Evolutionary conservation across 2,329 filamentous ascomycete genomes (phyloP).

Genomic region (Fusarium guadeloupense): DNA sequence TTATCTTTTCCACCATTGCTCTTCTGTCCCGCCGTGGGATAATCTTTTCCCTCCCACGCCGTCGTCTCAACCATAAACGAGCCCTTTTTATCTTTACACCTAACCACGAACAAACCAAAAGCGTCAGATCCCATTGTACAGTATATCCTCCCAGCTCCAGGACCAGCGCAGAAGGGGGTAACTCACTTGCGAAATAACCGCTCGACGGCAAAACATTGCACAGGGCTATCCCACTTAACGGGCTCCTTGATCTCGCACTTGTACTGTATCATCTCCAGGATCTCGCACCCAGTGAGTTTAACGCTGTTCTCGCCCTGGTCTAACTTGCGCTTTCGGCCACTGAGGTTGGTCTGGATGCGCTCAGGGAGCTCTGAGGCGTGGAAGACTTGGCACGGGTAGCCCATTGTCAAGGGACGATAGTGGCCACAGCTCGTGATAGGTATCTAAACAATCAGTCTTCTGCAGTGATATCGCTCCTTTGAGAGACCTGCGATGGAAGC

Average conservation of each 20-base stretch:
- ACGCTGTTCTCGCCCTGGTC: slow-evolving; percentile 51
- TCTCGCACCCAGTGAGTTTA: slow-evolving; percentile 64
- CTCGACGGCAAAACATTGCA: slow-evolving; percentile 66
- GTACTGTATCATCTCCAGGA: slow-evolving; percentile 69
- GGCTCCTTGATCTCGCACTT: slow-evolving; percentile 65
- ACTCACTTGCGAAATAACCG: slow-evolving; percentile 69
- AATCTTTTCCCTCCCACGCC: slow-evolving; percentile 62
- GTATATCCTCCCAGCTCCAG: not conserved
- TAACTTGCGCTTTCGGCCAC: slow-evolving; percentile 64
- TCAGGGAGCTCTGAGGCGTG: slow-evolving; percentile 60
- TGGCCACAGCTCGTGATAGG: not conserved
- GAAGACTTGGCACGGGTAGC: slow-evolving; percentile 66
- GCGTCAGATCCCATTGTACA: slow-evolving; percentile 3
- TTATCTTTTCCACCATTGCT: slow-evolving; percentile 28
- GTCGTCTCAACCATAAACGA: slow-evolving; percentile 71
- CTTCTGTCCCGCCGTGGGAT: slow-evolving; percentile 9
- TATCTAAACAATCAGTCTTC: not conserved
- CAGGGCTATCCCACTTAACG: slow-evolving; percentile 55
- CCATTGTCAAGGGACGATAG: slow-evolving; percentile 55
- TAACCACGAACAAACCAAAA: slow-evolving; percentile 46
- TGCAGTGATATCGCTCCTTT: not conserved
- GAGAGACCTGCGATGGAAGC: slow-evolving; percentile 47
- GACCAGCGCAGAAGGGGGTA: not conserved
- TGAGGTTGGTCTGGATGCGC: slow-evolving; percentile 58
- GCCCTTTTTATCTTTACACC: slow-evolving; percentile 67